Conservation (phyloP, 1,284 basidiomycete genomes). For the Irpex rosettiformis region DNA sequence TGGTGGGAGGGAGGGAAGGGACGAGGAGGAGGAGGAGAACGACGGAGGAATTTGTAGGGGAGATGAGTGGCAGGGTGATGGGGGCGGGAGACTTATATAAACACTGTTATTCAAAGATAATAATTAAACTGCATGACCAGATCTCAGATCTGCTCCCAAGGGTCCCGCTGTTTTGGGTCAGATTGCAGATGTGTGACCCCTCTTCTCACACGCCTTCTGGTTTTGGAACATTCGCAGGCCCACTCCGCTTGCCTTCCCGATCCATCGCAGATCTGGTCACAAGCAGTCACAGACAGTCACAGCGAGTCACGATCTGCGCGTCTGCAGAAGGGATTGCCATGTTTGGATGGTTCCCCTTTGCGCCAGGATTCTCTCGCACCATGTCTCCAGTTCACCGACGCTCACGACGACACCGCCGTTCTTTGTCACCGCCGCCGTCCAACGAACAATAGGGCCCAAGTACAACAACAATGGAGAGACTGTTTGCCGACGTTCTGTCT, state of each 20-base stretch:
- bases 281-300: background rate
- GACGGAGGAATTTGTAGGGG: background rate
- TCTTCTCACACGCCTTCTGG: background rate
- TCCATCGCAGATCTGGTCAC: background rate
- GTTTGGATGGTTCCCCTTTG: background rate
- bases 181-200: background rate
- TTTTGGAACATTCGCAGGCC: background rate
- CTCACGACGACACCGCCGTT: background rate
- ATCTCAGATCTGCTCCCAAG: background rate
- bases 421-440: background rate
- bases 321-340: background rate
- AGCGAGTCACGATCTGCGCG: background rate
- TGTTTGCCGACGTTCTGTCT: background rate
- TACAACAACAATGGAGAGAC: background rate
- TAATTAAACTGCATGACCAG: background rate
- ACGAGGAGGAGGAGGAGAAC: background rate
- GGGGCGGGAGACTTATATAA: background rate
- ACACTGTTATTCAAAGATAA: background rate
- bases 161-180: slow-evolving; percentile 1
- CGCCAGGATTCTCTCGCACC: background rate
- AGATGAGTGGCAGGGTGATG: background rate
- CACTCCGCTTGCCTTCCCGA: background rate
- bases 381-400: background rate
- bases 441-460: too few relatives aligned
- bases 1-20: slow-evolving; percentile 8